Percentiles rank a stretch among this genome's conserved stretches.
Conservation (phyloP, 176 grass and related monocot genomes). For the Juncus effusus region DNA sequence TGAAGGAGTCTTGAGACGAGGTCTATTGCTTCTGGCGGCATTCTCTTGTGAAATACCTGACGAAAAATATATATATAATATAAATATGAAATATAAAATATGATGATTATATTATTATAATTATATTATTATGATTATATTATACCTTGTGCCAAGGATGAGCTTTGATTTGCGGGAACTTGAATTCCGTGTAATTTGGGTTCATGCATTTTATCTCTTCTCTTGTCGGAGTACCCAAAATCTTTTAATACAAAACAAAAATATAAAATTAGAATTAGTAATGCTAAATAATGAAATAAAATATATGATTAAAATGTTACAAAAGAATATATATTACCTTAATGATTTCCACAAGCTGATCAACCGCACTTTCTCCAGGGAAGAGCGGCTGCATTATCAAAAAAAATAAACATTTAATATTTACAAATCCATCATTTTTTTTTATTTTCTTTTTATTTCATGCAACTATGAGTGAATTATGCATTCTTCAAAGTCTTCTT, state of each 20-base stretch:
- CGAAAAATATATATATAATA: slow-evolving; percentile 14
- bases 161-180: slow-evolving; percentile 94
- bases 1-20: slow-evolving; percentile 89
- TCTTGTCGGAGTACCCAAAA: slow-evolving; percentile 90
- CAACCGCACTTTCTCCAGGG: slow-evolving; percentile 92
- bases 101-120: not conserved
- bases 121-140: not conserved
- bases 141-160: slow-evolving; percentile 95
- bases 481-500: too few species aligned
- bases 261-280: too few species aligned
- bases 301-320: slow-evolving; percentile 8
- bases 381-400: slow-evolving; percentile 62
- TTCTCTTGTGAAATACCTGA: slow-evolving; percentile 79
- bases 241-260: slow-evolving; percentile 32
- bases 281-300: too few species aligned
- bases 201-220: slow-evolving; percentile 99
- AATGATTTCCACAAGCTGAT: slow-evolving; percentile 95
- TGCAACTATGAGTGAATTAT: too few species aligned
- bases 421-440: not conserved
- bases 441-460: too few species aligned
- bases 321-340: slow-evolving; percentile 48
- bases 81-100: slow-evolving; percentile 9
- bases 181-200: slow-evolving; percentile 83
- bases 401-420: slow-evolving; percentile 22
- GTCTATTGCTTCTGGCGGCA: slow-evolving; percentile 85